Percentiles rank a stretch among this genome's conserved stretches.
Conservation (phyloP, 2,329 filamentous ascomycete genomes). For the Gaeumannomyces sp. region DNA sequence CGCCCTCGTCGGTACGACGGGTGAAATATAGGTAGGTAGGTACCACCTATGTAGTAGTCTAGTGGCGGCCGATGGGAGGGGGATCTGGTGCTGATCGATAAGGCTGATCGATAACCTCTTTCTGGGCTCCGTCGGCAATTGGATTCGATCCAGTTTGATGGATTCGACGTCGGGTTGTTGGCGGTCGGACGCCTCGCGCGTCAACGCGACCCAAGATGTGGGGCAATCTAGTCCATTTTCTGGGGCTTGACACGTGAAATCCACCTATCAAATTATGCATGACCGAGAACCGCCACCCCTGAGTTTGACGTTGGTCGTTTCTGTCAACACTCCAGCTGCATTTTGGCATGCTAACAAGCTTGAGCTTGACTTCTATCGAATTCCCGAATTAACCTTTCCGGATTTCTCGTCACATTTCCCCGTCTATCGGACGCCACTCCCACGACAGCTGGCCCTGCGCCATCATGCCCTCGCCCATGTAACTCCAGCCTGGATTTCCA, state of each 20-base stretch:
- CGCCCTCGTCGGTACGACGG: neutral
- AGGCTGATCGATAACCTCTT: neutral
- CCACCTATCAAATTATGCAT: neutral
- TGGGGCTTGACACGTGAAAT: neutral
- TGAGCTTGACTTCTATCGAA: no score
- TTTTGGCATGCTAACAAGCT: no score
- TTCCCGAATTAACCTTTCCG: no score
- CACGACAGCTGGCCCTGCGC: no score
- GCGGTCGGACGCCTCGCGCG: no score
- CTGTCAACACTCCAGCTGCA: no score
- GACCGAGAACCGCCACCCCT: neutral
- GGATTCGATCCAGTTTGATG: neutral
- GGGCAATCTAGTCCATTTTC: neutral
- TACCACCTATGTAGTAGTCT: neutral
- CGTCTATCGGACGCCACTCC: no score
- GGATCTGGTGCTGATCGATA: neutral
- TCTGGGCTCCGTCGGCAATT: neutral
- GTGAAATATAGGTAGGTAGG: neutral
- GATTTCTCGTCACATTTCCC: no score
- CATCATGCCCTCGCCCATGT: no score
- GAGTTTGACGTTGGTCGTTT: no score
- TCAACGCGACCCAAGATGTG: neutral
- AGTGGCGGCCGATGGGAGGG: neutral
- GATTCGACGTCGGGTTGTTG: neutral
- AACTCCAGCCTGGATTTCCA: no score